Conservation (phyloP, 192 early-diverging fungal species). For the Backusella tuberculispora region DNA sequence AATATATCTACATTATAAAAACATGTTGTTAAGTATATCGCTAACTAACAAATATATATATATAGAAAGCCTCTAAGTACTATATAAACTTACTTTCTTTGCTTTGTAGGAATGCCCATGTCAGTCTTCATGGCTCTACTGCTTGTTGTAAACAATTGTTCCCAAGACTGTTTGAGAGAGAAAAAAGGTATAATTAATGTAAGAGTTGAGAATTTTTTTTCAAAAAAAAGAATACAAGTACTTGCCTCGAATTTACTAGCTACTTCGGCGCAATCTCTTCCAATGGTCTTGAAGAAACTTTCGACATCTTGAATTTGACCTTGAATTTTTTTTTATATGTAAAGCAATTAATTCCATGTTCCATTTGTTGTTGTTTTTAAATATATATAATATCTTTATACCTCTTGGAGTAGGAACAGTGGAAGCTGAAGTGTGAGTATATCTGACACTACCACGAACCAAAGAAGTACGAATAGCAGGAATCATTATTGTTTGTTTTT, state of each 20-base stretch:
- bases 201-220: neutral
- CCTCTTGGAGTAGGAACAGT: no score
- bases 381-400: no score
- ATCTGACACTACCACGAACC: no score
- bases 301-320: slow-evolving; percentile 16
- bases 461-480: no score
- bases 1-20: slow-evolving; percentile 9
- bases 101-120: slow-evolving; percentile 6
- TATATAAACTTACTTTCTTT: slow-evolving; percentile 6
- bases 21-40: neutral
- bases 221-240: neutral
- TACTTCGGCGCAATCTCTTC: neutral
- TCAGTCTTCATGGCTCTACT: slow-evolving; percentile 12
- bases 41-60: neutral
- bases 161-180: neutral
- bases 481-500: no score
- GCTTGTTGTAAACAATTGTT: slow-evolving; percentile 2
- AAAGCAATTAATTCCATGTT: no score
- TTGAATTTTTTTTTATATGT: neutral
- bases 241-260: slow-evolving; percentile 18
- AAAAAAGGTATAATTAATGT: neutral
- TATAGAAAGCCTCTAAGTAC: no score
- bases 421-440: no score
- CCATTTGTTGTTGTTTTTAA: no score
- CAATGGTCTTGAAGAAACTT: slow-evolving; percentile 17